A percentile compares a stretch with the other conserved stretches of the same genome.
Conservation (phyloP, 495 filamentous ascomycete species). For the Aspergillus coremiiformis region DNA sequence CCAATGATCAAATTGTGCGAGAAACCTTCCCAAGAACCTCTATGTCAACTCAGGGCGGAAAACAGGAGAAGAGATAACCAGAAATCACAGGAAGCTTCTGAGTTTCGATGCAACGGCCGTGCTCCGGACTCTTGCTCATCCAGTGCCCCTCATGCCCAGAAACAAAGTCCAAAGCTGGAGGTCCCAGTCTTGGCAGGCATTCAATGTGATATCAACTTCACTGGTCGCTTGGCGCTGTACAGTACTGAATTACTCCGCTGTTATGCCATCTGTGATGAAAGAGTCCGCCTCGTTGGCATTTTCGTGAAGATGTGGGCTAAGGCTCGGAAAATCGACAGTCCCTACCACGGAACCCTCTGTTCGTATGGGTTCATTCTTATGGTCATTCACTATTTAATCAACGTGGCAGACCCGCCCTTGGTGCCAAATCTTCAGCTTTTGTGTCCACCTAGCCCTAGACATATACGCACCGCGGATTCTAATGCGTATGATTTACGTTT, state of each 20-base stretch:
- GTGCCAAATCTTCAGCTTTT: conserved; percentile 64
- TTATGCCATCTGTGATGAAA: conserved; percentile 65
- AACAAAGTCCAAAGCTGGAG: conserved; percentile 40
- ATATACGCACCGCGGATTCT: conserved; percentile 39
- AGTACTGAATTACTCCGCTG: conserved; percentile 73
- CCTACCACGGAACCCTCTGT: conserved; percentile 74
- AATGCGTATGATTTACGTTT: conserved; percentile 49
- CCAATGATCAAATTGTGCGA: conserved; percentile 80
- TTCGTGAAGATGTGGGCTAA: conserved; percentile 85
- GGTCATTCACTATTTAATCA: conserved; percentile 85
- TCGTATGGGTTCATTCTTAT: conserved; percentile 88
- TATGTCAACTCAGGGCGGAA: conserved; percentile 44
- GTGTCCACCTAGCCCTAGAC: background rate
- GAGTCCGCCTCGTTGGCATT: conserved; percentile 65
- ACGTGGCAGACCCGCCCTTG: conserved; percentile 69
- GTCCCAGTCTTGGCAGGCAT: conserved; percentile 63
- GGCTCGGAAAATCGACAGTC: conserved; percentile 66
- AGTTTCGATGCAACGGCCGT: background rate
- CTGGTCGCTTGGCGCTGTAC: conserved; percentile 66
- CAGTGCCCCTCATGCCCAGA: background rate
- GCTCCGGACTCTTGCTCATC: background rate
- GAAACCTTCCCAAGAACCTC: conserved; percentile 49
- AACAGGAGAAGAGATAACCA: conserved; percentile 50
- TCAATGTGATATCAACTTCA: conserved; percentile 81
- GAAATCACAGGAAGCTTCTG: background rate